Evolutionary conservation across 192 early-diverging fungal genomes (phyloP), one percentile per base, ranked within the genome.

Genomic region (Phlyctochytrium bullatum): DNA sequence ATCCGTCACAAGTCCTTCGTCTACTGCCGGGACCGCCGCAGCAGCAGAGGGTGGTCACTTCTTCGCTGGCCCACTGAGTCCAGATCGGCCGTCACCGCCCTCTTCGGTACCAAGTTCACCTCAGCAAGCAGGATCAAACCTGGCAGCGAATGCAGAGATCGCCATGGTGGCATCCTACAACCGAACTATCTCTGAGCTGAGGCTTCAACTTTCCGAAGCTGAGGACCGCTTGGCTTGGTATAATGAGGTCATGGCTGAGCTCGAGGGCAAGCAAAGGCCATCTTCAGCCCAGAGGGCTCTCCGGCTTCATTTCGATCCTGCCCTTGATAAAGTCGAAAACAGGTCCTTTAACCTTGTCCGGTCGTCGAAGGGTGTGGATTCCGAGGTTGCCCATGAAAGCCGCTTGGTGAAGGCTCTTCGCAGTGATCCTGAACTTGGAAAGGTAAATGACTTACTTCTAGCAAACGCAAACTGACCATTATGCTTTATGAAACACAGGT

Each of bases 221-320:
- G 73, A 77, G 47, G 82, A 84, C 64, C 64, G 68, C 17, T 52
- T 84, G 0, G 72, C 75, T 10, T 84, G 82, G 82, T 78, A 84
- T 54, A 68, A 81, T 36, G 77, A 81, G 47, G 77, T 76, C 31
- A 64, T 84, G 35, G 27, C 63, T 12, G 59, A 68, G 23, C 52
- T 77, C 27, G 60, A 57, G 14, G 59, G 47, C n/a, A 63, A 68
- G 20, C 10, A 57, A 27, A 14, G 54, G 54, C 20, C 27, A 6
- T 57, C 54, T 6, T 20, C 4, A 20, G 40, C 40, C 20, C 10
- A 6, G 40, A 47, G 10, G 10, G 40, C 40, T 20, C 40, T 47
- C 20, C 40, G 40, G 6, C 10, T 20, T 47, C 40, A 6, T 47
- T 47, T 47, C 20, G 54, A 57, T 57, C 27, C 54, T 28, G 6